Evolutionary conservation across 352 stramenopile genomes (phyloP), one percentile per base, ranked within the genome.

Genomic region (Detonula confervacea): DNA sequence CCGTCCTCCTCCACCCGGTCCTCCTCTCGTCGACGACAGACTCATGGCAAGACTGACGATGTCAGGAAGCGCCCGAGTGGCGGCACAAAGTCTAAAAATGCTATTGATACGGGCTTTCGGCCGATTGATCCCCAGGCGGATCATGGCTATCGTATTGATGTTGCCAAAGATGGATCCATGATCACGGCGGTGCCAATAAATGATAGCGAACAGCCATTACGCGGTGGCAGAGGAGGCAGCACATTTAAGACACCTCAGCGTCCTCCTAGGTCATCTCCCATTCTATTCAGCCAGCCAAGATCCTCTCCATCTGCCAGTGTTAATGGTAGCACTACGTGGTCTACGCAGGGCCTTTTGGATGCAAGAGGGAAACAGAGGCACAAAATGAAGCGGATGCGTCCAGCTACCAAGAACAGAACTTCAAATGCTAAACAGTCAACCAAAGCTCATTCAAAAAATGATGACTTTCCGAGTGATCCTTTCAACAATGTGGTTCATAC

Each of bases 101-200:
- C n/a, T 16, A 16, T 49, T n/a, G 25, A n/a, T n/a, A 22, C 27
- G 29, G 57, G 54, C 27, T 74, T 74, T 42, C 51, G 39, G n/a
- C 67, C 51, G 27, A 49, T 70, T 4, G 42, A 78, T 68, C 39
- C 59, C n/a, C 5, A 20, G 1, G 24, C 16, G 22, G 56, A 73
- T 16, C 51, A 79, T 51, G 44, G 70, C 0, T 84, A 79, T 61
- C 61, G 62, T 2, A 79, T 84, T 2, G 25, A 63, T 39, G 76
- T 84, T 1, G 61, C 68, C 0, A 75, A 52, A 24, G 76, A 84
- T 66, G 68, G 76, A 0, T 76, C 60, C 18, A 84, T 84, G 76
- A 84, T 84, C n/a, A 71, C 61, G 18, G 76, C 69, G 0, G 55
- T 84, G 29, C 76, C 76, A n/a, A 75, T 84, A 54, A 24, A 57